phyloP scores from a whole-genome alignment of 2,329 filamentous ascomycete genomes.

The Penicillium aurantiogriseum region DNA sequence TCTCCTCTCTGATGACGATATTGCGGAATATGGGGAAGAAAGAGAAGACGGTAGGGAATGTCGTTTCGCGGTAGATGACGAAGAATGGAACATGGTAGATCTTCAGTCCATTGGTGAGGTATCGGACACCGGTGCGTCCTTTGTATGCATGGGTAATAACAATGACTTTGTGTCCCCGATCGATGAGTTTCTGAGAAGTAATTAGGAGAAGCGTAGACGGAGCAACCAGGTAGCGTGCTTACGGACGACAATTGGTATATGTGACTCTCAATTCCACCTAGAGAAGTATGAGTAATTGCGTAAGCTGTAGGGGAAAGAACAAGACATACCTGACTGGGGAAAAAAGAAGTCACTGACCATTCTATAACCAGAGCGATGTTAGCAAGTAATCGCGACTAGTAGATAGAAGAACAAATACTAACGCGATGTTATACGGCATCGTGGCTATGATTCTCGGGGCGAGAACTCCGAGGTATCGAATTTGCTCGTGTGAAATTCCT shows the following conservation, averaged over 20 bases:
- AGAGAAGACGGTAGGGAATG: slow-evolving; percentile 95
- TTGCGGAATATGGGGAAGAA: slow-evolving; percentile 98
- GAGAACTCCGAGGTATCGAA: slow-evolving; percentile 14
- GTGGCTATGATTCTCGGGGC: slow-evolving; percentile 27
- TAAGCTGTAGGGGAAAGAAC: background rate
- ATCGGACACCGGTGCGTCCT: slow-evolving; percentile 85
- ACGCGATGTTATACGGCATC: slow-evolving; percentile 72
- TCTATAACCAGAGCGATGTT: slow-evolving; percentile 37
- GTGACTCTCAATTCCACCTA: slow-evolving; percentile 89
- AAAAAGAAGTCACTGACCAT: slow-evolving; percentile 99
- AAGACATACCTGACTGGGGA: slow-evolving; percentile 70
- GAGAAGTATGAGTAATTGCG: slow-evolving; percentile 16
- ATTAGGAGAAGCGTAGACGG: slow-evolving; percentile 11
- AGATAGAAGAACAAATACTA: slow-evolving; percentile 32
- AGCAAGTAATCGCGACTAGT: slow-evolving; percentile 25
- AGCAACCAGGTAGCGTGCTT: slow-evolving; percentile 21
- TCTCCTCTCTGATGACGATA: slow-evolving; percentile 88
- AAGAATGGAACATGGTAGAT: slow-evolving; percentile 97
- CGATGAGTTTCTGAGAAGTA: slow-evolving; percentile 72
- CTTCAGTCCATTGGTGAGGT: slow-evolving; percentile 95
- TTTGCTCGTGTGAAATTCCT: background rate
- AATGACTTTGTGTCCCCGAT: slow-evolving; percentile 96
- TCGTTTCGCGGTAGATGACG: slow-evolving; percentile 89
- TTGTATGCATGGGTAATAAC: slow-evolving; percentile 95
- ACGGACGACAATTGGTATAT: slow-evolving; percentile 93